A percentile compares a stretch with the other conserved stretches of the same genome.
Conservation (phyloP, 352 stramenopile genomes). For the Pythium rishiriense region DNA sequence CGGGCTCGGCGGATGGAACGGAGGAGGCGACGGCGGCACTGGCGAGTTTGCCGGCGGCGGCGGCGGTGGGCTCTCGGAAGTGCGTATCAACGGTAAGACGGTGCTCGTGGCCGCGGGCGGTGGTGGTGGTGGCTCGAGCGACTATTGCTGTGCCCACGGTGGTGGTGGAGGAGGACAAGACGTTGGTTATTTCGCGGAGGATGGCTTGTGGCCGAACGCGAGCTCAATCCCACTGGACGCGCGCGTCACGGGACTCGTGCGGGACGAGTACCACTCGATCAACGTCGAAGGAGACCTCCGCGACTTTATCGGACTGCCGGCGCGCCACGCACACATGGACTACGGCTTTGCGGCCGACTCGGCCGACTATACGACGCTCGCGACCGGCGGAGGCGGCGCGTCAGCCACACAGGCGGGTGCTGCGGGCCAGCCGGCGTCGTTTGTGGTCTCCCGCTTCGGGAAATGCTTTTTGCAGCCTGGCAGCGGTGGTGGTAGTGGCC, state of each 20-base stretch:
- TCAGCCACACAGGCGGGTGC: slow-evolving; percentile 27
- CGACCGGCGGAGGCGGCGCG: slow-evolving; percentile 48
- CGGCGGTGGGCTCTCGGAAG: slow-evolving; percentile 60
- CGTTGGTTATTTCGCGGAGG: slow-evolving; percentile 40
- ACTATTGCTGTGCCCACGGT: slow-evolving; percentile 80
- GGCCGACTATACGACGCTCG: slow-evolving; percentile 58
- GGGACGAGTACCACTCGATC: slow-evolving; percentile 61
- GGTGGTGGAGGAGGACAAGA: slow-evolving; percentile 53
- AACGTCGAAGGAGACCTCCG: slow-evolving; percentile 50
- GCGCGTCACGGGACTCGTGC: slow-evolving; percentile 24
- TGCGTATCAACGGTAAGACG: slow-evolving; percentile 41
- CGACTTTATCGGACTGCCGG: slow-evolving; percentile 44
- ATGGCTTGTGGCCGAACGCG: slow-evolving; percentile 39
- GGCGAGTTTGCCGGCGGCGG: slow-evolving; percentile 61
- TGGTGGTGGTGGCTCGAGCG: slow-evolving; percentile 62
- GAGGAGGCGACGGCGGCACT: slow-evolving; percentile 57
- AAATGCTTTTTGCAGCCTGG: slow-evolving; percentile 35
- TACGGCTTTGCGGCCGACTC: slow-evolving; percentile 44
- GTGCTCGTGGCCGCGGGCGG: slow-evolving; percentile 73
- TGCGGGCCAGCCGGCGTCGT: slow-evolving; percentile 49
- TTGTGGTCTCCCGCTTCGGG: slow-evolving; percentile 40
- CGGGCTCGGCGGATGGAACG: slow-evolving; percentile 59
- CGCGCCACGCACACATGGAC: slow-evolving; percentile 52
- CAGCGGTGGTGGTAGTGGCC: neutral
- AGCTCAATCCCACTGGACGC: slow-evolving; percentile 45